Evolutionary conservation across 331 rosid genomes (phyloP).

Genomic region (Cydonia oblonga): DNA sequence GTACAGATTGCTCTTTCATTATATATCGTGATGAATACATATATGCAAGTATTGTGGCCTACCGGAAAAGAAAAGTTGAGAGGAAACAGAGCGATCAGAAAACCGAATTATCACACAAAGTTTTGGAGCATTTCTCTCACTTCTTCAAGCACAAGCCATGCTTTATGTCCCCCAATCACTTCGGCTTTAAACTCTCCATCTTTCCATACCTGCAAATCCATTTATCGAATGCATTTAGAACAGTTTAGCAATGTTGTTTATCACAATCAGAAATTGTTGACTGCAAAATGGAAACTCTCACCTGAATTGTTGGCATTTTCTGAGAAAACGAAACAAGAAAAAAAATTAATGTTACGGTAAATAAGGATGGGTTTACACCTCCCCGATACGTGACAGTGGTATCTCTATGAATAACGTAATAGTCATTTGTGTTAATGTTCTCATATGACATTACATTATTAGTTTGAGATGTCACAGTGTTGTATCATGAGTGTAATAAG

Average conservation of each 20-base stretch:
- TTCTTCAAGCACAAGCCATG: slow-evolving; percentile 77
- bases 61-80: too few species aligned
- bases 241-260: neutral
- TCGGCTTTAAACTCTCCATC: slow-evolving; percentile 87
- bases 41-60: neutral
- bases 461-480: neutral
- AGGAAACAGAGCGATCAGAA: neutral
- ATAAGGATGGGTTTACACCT: neutral
- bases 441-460: neutral
- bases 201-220: slow-evolving; percentile 62
- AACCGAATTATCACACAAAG: slow-evolving; percentile 15
- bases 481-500: neutral
- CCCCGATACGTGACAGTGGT: neutral
- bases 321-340: slow-evolving; percentile 13
- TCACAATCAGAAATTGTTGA: too few species aligned
- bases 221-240: neutral
- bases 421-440: neutral
- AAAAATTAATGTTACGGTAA: neutral
- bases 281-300: slow-evolving; percentile 2
- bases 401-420: neutral
- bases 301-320: slow-evolving; percentile 99
- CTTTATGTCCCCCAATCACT: slow-evolving; percentile 88
- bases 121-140: slow-evolving; percentile 68
- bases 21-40: neutral
- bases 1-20: neutral